phyloP scores from a whole-genome alignment of 768 basidiomycete genomes.

The Zangia roseola region DNA sequence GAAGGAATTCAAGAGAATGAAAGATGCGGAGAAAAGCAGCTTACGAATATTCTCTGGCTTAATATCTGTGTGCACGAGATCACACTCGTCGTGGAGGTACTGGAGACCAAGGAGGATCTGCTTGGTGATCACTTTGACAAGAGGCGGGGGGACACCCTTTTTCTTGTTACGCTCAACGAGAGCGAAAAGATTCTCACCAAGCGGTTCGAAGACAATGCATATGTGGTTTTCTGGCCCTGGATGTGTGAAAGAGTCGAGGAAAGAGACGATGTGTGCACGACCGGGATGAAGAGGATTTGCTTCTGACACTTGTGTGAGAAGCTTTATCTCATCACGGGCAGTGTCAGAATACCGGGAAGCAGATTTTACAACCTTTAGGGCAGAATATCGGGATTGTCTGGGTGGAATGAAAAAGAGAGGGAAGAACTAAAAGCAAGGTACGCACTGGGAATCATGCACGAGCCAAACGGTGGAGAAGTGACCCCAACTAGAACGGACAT shows the following conservation, averaged over 20 bases:
- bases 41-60: conserved; percentile 95
- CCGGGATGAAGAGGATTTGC: conserved; percentile 78
- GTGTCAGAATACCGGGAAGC: conserved; percentile 95
- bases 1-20: conserved; percentile 9
- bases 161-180: conserved; percentile 77
- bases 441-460: conserved; percentile 73
- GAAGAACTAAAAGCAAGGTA: conserved; percentile 17
- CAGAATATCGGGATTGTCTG: conserved; percentile 76
- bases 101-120: conserved; percentile 87
- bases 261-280: conserved; percentile 77
- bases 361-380: conserved; percentile 94
- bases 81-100: conserved; percentile 91
- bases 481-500: conserved; percentile 65
- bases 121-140: conserved; percentile 84
- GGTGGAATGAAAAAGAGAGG: conserved; percentile 13
- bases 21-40: conserved; percentile 36
- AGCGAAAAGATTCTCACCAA: conserved; percentile 75
- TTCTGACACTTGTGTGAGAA: conserved; percentile 72
- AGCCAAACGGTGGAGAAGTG: conserved; percentile 97
- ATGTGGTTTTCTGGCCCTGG: conserved; percentile 75
- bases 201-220: conserved; percentile 88
- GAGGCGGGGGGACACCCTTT: conserved; percentile 75
- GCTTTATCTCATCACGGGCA: conserved; percentile 93
- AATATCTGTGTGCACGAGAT: conserved; percentile 90
- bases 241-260: conserved; percentile 88